These are phyloP conservation scores for Microthlaspi erraticum DNA, from an alignment of 345 rosid genomes.

Conservation along the genomic window DNA sequence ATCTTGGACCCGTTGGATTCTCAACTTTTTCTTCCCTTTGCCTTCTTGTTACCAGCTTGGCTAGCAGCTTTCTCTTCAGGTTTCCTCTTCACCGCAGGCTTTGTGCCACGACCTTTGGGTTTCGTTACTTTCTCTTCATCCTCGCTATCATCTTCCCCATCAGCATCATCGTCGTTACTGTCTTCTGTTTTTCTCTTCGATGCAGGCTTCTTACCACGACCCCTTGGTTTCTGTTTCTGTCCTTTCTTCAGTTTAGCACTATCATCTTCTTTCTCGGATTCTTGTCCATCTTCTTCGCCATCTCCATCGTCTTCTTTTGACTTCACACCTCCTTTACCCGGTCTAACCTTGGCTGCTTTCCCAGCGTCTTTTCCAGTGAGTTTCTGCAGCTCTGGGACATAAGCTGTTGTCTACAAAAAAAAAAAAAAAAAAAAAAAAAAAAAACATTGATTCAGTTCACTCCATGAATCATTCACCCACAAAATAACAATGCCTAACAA, in stretches of 20 bases:
- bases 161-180: conserved; percentile 43
- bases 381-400: conserved; percentile 93
- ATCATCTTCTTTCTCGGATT: conserved; percentile 52
- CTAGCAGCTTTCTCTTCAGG: conserved; percentile 41
- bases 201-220: conserved; percentile 50
- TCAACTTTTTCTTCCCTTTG: conserved; percentile 49
- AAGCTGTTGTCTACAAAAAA: conserved; percentile 77
- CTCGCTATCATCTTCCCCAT: conserved; percentile 41
- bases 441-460: conserved; percentile 10
- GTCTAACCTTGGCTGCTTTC: conserved; percentile 53
- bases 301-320: conserved; percentile 48
- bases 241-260: conserved; percentile 48
- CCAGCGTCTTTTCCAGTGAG: conserved; percentile 56
- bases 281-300: conserved; percentile 42
- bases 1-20: not conserved
- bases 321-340: conserved; percentile 51
- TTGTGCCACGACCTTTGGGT: conserved; percentile 38
- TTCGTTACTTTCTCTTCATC: conserved; percentile 36
- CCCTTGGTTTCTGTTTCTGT: conserved; percentile 52
- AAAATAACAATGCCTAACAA: conserved; percentile 18
- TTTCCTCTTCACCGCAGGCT: conserved; percentile 42
- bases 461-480: not conserved
- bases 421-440: too few relatives aligned
- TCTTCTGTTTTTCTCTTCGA: conserved; percentile 48
- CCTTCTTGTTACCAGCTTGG: conserved; percentile 47